Evolutionary conservation across 2,329 filamentous ascomycete species (phyloP).

Genomic region (Cadophora sp.): DNA sequence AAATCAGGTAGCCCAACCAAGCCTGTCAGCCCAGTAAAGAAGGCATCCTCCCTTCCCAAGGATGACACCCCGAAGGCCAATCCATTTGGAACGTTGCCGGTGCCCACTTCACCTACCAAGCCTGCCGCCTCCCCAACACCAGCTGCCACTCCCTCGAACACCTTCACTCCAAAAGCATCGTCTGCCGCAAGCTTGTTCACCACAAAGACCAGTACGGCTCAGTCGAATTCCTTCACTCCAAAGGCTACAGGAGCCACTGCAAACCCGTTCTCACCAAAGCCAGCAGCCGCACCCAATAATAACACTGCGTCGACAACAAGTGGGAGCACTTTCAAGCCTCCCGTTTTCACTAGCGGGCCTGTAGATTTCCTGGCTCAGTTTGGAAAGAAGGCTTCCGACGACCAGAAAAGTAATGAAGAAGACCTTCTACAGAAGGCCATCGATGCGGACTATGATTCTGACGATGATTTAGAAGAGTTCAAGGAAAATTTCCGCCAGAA

Average conservation of each 20-base stretch:
- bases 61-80: conserved; percentile 38
- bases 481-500: conserved; percentile 34
- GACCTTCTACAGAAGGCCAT: conserved; percentile 40
- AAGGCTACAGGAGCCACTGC: not conserved
- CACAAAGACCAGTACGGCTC: conserved; percentile 1
- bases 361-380: conserved; percentile 41
- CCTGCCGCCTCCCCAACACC: conserved; percentile 15
- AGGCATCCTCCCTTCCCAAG: conserved; percentile 26
- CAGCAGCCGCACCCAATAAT: conserved; percentile 10
- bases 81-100: conserved; percentile 39
- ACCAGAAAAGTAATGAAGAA: conserved; percentile 36
- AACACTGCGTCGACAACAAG: not conserved
- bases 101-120: conserved; percentile 33
- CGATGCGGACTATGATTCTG: conserved; percentile 43
- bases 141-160: conserved; percentile 17
- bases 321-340: conserved; percentile 34
- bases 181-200: conserved; percentile 10
- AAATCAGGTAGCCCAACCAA: conserved; percentile 23
- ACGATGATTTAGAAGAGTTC: conserved; percentile 40
- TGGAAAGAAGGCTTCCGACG: conserved; percentile 31
- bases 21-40: conserved; percentile 36
- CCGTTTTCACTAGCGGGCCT: conserved; percentile 32
- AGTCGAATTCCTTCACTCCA: conserved; percentile 14
- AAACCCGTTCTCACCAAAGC: conserved; percentile 20
- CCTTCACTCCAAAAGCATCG: conserved; percentile 21